Evolutionary conservation across 2,329 filamentous ascomycete species (phyloP).

Genomic region (Hymenoscyphus fructigenus): DNA sequence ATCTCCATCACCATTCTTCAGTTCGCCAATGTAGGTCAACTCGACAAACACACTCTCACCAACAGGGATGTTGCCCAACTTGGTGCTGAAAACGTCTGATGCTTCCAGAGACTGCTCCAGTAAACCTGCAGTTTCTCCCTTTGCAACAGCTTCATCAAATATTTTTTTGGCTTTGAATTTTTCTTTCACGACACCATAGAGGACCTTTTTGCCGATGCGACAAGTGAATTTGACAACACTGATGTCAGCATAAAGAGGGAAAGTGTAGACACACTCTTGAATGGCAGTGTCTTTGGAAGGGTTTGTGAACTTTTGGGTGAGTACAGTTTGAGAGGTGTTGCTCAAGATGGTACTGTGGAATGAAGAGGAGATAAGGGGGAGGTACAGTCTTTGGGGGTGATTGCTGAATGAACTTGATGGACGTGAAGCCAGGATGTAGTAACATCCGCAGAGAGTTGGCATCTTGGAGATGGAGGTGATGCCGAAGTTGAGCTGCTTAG

Average conservation of each 20-base stretch:
- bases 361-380: constrained; percentile 58
- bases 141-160: constrained; percentile 57
- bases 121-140: constrained; percentile 62
- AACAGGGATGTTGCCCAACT: constrained; percentile 65
- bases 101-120: constrained; percentile 60
- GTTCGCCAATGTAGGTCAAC: constrained; percentile 66
- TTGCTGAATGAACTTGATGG: background rate
- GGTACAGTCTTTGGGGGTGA: constrained; percentile 39
- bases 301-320: constrained; percentile 62
- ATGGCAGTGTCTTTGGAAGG: constrained; percentile 46
- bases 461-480: background rate
- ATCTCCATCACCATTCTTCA: constrained; percentile 70
- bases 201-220: constrained; percentile 57
- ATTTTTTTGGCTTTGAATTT: constrained; percentile 58
- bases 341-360: constrained; percentile 62
- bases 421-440: background rate
- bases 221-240: constrained; percentile 68
- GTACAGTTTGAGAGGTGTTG: constrained; percentile 46
- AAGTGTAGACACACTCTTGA: constrained; percentile 61
- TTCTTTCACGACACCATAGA: constrained; percentile 66
- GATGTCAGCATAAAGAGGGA: constrained; percentile 72
- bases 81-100: constrained; percentile 67
- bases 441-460: constrained; percentile 4
- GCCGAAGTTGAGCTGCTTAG: background rate
- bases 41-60: constrained; percentile 56